Base-by-base conservation (phyloP, 805 yeast species). In the Lachancea lanzarotensis region DNA sequence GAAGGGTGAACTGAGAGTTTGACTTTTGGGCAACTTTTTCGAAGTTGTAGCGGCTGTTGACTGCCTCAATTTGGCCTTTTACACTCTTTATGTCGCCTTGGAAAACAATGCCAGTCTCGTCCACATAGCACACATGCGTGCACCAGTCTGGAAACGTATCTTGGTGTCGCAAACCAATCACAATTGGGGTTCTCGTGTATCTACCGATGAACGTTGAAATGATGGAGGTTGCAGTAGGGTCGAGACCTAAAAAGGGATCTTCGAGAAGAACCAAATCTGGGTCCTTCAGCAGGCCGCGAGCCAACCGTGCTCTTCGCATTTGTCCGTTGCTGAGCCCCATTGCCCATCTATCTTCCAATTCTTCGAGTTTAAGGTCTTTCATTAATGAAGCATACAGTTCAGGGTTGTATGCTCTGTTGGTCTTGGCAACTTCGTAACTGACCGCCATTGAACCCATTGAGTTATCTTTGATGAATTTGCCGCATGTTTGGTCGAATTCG, bases 301-400 rank as follows among this genome's bases (percentile, higher is more conserved):
- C 98, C 22, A 93, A 67, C 49, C 96, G 73, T 0, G 97, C 95
- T 41, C 98, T 71, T 54, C 98, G 73, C 61, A 85, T 80, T 63
- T 93, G 98, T 0, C 98, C 98, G 62, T 93, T 93, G 62, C 95
- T 85, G 36, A 93, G 68, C 0, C 91, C 85, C 61, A 87, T 86
- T 29, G 85, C 78, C 88, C 95, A 91, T 47, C 87, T 76, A 45
- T 78, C 72, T 43, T 77, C 70, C 39, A 89, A 62, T 0, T 76
- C 80, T 5, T 60, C 63, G 47, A 91, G 67, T 40, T 76, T 70
- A 45, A 93, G 72, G 25, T 67, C 64, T 3, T 68, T 60, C 9
- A 84, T 55, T 17, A 84, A 66, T 1, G 59, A 52, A 1, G 68
- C 62, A 9, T 80, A 69, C 29, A 70, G 61, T 0, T 54, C 56